Evolutionary conservation across 2,329 filamentous ascomycete species (phyloP), one percentile per base, ranked within the genome.

Genomic region (Didymosphaeria variabile): DNA sequence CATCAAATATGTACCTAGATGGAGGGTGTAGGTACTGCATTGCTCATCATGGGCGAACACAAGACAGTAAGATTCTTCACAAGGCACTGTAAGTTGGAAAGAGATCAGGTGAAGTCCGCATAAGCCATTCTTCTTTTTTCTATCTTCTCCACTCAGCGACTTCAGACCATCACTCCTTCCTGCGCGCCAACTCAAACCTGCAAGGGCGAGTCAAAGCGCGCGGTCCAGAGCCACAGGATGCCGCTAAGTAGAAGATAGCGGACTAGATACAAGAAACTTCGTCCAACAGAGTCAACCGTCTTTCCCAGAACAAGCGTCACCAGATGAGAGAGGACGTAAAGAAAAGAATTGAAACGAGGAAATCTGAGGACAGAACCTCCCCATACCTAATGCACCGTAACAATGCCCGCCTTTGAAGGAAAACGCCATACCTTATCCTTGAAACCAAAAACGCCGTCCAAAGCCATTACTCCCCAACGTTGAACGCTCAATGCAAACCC

Each of bases 181-280:
- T 29, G 17, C 45, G 17, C 29, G n/a, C 46, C 46, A 50, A 52
- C 49, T 52, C 49, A 38, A 52, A n/a, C 49, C 31, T 32, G 32
- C 45, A 13, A 58, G 44, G 29, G 58, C 40, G 66, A 70, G 66
- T 70, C 68, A 56, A 70, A 67, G 67, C 61, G 46, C 62, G 56
- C 42, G 57, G 42, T 53, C 55, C 55, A 57, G 54, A 46, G 57
- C 26, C 29, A 21, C 32, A 58, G 58, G 53, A 61, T 32, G 21
- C 46, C 55, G 31, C 21, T 49, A 36, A 17, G 44, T 21, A 36
- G 36, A 51, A 5, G 19, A 29, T 17, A 19, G 17, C 1, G 21
- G 8, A 46, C 19, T 34, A 46, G 45, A 47, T 29, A 32, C n/a
- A 29, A 44, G 12, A n/a, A 49, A 40, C 38, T 13, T 9, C 32